Conservation (phyloP, 768 basidiomycete species). For the Daedaleopsis sinensis region DNA sequence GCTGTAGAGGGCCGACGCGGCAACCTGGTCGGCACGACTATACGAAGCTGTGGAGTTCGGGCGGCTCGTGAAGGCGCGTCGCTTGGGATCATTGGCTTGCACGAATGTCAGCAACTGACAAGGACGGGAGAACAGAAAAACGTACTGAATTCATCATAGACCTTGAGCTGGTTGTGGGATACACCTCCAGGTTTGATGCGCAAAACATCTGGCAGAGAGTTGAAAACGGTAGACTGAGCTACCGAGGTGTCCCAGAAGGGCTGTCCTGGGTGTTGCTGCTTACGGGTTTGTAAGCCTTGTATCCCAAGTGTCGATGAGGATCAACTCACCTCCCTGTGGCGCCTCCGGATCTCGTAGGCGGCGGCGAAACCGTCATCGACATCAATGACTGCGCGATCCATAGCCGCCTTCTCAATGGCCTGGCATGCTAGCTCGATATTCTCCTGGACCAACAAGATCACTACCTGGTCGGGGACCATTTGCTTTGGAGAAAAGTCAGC, state of each 20-base stretch:
- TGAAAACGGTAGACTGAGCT: conserved; percentile 66
- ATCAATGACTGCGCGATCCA: conserved; percentile 92
- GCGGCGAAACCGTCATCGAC: conserved; percentile 87
- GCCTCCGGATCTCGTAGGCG: conserved; percentile 82
- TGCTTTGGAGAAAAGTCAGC: conserved; percentile 40
- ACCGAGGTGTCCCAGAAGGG: conserved; percentile 90
- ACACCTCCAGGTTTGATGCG: conserved; percentile 84
- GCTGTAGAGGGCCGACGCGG: conserved; percentile 48
- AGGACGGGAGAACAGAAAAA: conserved; percentile 9
- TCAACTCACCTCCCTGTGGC: conserved; percentile 77
- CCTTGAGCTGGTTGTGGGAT: conserved; percentile 76
- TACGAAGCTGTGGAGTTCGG: conserved; percentile 76
- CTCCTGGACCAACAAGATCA: conserved; percentile 81
- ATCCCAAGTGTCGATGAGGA: not conserved
- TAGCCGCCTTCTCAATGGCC: conserved; percentile 96
- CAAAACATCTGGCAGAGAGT: conserved; percentile 83
- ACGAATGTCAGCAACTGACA: conserved; percentile 10
- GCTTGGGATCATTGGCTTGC: conserved; percentile 58
- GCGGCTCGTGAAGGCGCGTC: conserved; percentile 56
- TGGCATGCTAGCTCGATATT: conserved; percentile 93
- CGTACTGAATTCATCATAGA: conserved; percentile 95
- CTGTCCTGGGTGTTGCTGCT: conserved; percentile 64
- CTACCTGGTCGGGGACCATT: conserved; percentile 80
- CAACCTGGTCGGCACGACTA: conserved; percentile 46
- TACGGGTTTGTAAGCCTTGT: not conserved